Evolutionary conservation across 495 filamentous ascomycete species (phyloP).

Genomic region (Trichocladium uniseriatum): DNA sequence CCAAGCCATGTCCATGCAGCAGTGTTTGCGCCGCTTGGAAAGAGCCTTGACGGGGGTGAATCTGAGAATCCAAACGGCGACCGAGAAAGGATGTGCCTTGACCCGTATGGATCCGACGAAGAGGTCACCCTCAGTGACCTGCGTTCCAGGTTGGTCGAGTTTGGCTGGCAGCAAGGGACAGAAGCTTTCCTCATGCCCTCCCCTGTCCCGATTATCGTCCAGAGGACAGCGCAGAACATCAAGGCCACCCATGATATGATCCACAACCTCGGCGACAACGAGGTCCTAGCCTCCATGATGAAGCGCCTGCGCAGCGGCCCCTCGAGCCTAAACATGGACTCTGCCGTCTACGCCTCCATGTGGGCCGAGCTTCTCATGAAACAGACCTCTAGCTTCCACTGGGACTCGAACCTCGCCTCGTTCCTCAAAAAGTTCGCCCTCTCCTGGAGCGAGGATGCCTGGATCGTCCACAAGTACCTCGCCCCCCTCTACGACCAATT

Average conservation of each 20-base stretch:
- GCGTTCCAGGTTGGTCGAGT: conserved; percentile 47
- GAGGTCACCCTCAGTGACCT: conserved; percentile 56
- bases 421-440: conserved; percentile 59
- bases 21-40: conserved; percentile 48
- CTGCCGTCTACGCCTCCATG: conserved; percentile 63
- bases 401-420: conserved; percentile 43
- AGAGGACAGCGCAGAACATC: conserved; percentile 76
- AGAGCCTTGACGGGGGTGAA: conserved; percentile 51
- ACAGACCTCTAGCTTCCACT: conserved; percentile 28
- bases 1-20: conserved; percentile 73
- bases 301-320: conserved; percentile 32
- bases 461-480: conserved; percentile 56
- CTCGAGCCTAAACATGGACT: conserved; percentile 47
- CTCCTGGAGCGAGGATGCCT: conserved; percentile 59
- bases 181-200: conserved; percentile 51
- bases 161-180: conserved; percentile 52
- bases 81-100: conserved; percentile 61
- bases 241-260: conserved; percentile 38
- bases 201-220: conserved; percentile 53
- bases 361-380: conserved; percentile 67
- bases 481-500: conserved; percentile 46
- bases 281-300: conserved; percentile 12
- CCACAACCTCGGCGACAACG: conserved; percentile 10
- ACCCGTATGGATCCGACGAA: conserved; percentile 63
- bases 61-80: conserved; percentile 18